Conservation (phyloP, 768 basidiomycete species). For the Boletus edulis region DNA sequence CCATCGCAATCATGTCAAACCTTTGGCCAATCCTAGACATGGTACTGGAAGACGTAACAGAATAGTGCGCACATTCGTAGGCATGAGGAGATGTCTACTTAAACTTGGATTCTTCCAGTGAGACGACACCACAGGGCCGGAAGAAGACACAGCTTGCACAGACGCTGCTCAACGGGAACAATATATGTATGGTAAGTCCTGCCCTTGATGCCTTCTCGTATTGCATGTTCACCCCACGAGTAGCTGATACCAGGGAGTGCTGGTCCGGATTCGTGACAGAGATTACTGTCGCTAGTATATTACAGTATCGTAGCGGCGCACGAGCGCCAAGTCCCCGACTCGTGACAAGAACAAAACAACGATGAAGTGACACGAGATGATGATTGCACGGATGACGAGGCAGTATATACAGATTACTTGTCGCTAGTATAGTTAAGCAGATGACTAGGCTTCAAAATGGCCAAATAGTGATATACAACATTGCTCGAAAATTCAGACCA, state of each 20-base stretch:
- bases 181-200: conserved; percentile 86
- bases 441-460: neutral
- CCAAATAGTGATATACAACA: conserved; percentile 29
- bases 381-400: no score
- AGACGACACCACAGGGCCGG: conserved; percentile 77
- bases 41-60: conserved; percentile 94
- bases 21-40: conserved; percentile 53
- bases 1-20: neutral
- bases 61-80: conserved; percentile 64
- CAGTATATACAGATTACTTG: no score
- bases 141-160: conserved; percentile 83
- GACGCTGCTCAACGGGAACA: conserved; percentile 90
- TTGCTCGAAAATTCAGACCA: neutral
- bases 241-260: conserved; percentile 71
- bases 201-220: neutral
- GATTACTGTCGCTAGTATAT: no score
- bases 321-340: no score
- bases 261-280: conserved; percentile 48
- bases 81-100: neutral
- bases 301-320: neutral
- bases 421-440: neutral
- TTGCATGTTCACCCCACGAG: neutral
- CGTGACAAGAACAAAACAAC: no score
- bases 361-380: no score
- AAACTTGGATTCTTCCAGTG: conserved; percentile 46